Conservation (phyloP, 805 yeast genomes). For the Lachancea quebecensis region DNA sequence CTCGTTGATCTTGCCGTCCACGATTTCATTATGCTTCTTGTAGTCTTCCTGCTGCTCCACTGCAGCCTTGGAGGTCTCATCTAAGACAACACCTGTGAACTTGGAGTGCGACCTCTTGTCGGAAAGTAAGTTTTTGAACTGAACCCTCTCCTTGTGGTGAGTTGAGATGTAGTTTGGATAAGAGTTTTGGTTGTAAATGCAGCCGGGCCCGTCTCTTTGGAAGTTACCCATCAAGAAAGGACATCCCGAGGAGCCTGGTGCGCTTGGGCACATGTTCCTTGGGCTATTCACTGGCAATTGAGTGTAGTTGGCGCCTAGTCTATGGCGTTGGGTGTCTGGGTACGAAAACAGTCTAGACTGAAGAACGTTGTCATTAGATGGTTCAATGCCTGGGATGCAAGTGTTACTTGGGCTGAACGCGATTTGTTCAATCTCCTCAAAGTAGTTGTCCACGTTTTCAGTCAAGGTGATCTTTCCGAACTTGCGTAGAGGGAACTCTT, state of each 20-base stretch:
- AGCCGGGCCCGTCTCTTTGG: slow-evolving; percentile 59
- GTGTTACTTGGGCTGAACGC: slow-evolving; percentile 68
- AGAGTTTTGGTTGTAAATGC: slow-evolving; percentile 41
- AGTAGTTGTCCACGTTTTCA: slow-evolving; percentile 79
- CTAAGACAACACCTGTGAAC: slow-evolving; percentile 32
- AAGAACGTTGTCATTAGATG: slow-evolving; percentile 71
- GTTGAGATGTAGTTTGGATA: slow-evolving; percentile 48
- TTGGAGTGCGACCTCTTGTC: slow-evolving; percentile 19
- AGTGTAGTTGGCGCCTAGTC: slow-evolving; percentile 62
- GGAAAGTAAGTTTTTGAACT: slow-evolving; percentile 14
- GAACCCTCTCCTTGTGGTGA: slow-evolving; percentile 19
- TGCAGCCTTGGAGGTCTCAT: slow-evolving; percentile 21
- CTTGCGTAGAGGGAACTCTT: slow-evolving; percentile 76
- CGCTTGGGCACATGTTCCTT: slow-evolving; percentile 16
- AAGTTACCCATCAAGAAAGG: slow-evolving; percentile 36
- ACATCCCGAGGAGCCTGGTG: slow-evolving; percentile 12
- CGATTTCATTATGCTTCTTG: slow-evolving; percentile 32
- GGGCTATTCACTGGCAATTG: slow-evolving; percentile 60
- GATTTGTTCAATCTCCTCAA: slow-evolving; percentile 80
- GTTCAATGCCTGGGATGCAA: slow-evolving; percentile 66
- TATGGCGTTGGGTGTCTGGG: slow-evolving; percentile 70
- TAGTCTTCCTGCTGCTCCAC: slow-evolving; percentile 28
- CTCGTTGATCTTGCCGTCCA: slow-evolving; percentile 32
- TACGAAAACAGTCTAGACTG: slow-evolving; percentile 72
- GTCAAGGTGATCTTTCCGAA: slow-evolving; percentile 75